Conservation (phyloP, 2,329 filamentous ascomycete genomes). For the Fonsecaea monophora region DNA sequence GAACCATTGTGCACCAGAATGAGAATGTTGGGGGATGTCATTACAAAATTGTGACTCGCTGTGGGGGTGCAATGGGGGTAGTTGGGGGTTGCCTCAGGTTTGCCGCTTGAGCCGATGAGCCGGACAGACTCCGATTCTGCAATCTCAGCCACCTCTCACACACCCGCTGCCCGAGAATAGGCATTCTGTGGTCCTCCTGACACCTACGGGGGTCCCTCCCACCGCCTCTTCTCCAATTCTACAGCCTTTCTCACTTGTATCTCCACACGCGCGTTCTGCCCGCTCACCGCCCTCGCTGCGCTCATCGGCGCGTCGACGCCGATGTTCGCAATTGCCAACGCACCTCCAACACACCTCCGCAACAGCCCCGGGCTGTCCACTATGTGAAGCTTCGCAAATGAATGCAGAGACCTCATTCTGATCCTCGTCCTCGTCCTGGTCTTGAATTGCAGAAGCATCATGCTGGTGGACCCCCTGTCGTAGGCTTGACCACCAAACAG, state of each 20-base stretch:
- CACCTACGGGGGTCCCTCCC: not conserved
- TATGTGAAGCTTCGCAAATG: conserved; percentile 14
- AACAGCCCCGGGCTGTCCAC: not conserved
- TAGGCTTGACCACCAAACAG: not conserved
- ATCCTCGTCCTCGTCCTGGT: conserved; percentile 7
- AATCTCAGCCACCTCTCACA: not conserved
- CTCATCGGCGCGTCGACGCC: conserved; percentile 14
- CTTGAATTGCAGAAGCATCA: not conserved
- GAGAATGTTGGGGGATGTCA: not conserved
- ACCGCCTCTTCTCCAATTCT: conserved; percentile 12
- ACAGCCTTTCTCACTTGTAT: not conserved
- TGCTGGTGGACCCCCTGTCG: not conserved
- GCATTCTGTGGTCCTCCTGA: not conserved
- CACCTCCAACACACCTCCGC: not conserved
- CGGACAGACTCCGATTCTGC: conserved; percentile 8
- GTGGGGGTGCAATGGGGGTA: not conserved
- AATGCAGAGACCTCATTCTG: conserved; percentile 21
- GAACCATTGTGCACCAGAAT: not conserved
- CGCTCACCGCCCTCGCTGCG: conserved; percentile 8
- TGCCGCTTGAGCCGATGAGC: conserved; percentile 8
- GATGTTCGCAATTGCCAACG: conserved; percentile 16
- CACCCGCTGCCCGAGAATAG: not conserved
- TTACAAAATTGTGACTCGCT: not conserved
- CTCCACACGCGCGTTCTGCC: conserved; percentile 1
- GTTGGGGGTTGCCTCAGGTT: not conserved